Evolutionary conservation across 768 basidiomycete species (phyloP).

Genomic region (Xerocomellus chrysenteron): DNA sequence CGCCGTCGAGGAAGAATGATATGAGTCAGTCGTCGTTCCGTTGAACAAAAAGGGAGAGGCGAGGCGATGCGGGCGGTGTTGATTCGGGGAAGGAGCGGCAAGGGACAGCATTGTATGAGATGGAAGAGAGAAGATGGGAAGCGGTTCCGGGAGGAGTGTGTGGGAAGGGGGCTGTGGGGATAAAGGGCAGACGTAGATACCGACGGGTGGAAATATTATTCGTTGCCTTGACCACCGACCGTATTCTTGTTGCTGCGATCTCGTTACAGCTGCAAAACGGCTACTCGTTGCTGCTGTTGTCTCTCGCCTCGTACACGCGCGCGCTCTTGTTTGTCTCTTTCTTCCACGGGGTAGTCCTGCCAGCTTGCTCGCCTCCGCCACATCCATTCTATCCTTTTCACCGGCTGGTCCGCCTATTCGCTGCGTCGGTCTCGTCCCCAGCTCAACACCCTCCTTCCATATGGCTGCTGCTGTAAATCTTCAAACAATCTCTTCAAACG

Average conservation of each 20-base stretch:
- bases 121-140: no score
- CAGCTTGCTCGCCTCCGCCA: neutral
- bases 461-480: constrained; percentile 79
- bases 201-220: constrained; percentile 6
- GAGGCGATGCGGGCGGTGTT: constrained; percentile 8
- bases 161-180: constrained; percentile 15
- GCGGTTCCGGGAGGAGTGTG: constrained; percentile 9
- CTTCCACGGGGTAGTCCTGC: constrained; percentile 23
- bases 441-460: constrained; percentile 40
- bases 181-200: constrained; percentile 11
- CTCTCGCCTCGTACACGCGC: constrained; percentile 7
- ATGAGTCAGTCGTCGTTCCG: no score
- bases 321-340: constrained; percentile 16
- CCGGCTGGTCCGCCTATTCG: constrained; percentile 59
- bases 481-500: constrained; percentile 65
- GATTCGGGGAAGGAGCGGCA: neutral
- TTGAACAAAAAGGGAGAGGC: no score
- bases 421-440: constrained; percentile 32
- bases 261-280: constrained; percentile 29
- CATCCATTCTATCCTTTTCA: neutral
- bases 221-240: constrained; percentile 58
- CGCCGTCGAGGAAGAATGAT: neutral
- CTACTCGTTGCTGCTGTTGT: constrained; percentile 5
- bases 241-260: constrained; percentile 33
- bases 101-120: neutral